A percentile compares a stretch with the other conserved stretches of the same genome.
Conservation (phyloP, 257 asterid genomes). For the Nicotiana tomentosiformis region DNA sequence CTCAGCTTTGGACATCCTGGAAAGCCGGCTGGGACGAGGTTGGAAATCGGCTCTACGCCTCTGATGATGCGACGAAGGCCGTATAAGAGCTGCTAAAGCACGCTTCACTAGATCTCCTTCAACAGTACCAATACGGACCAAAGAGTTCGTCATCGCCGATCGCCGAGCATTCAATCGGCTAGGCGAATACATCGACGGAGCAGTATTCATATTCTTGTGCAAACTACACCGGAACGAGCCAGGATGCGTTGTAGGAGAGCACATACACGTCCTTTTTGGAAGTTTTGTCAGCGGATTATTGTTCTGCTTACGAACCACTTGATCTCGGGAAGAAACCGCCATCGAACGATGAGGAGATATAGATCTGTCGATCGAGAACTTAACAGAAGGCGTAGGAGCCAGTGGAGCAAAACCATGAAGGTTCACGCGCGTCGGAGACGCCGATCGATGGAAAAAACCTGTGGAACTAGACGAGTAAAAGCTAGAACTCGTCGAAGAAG, state of each 20-base stretch:
- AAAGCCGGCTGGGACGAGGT: constrained; percentile 61
- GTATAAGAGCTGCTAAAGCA: constrained; percentile 67
- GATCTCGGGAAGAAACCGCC: constrained; percentile 45
- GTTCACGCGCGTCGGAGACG: constrained; percentile 79
- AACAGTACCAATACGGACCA: constrained; percentile 74
- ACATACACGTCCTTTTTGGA: constrained; percentile 71
- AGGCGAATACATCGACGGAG: constrained; percentile 45
- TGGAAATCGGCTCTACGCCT: constrained; percentile 57
- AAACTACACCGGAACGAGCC: constrained; percentile 83
- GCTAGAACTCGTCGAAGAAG: constrained; percentile 42
- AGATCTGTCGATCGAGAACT: constrained; percentile 74
- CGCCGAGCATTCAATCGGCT: constrained; percentile 71
- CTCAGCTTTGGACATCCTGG: constrained; percentile 47
- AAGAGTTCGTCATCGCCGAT: constrained; percentile 85
- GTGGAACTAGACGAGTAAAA: constrained; percentile 37
- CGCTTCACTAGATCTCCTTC: constrained; percentile 79
- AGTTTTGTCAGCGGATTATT: constrained; percentile 7
- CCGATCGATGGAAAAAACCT: constrained; percentile 50
- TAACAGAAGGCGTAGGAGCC: constrained; percentile 56
- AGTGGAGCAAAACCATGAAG: constrained; percentile 57
- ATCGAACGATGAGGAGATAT: constrained; percentile 59
- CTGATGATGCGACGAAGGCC: constrained; percentile 80
- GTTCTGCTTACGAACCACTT: constrained; percentile 47
- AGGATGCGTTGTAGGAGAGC: constrained; percentile 84
- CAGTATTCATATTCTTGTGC: constrained; percentile 44